Evolutionary conservation across 2,329 filamentous ascomycete species (phyloP).

Genomic region (Aulographum hederae): DNA sequence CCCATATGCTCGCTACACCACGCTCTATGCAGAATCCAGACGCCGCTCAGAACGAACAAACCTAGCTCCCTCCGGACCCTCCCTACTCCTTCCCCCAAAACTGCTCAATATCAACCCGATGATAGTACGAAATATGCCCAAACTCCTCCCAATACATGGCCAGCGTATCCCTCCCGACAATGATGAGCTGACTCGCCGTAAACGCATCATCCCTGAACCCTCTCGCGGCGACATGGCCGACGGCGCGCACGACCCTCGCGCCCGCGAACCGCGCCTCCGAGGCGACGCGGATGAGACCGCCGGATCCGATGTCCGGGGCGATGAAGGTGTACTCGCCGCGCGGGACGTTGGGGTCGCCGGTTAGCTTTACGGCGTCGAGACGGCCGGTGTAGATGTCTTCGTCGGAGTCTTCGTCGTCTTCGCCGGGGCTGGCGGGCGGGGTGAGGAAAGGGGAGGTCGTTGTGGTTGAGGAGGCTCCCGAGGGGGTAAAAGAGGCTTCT

Average conservation of each 20-base stretch:
- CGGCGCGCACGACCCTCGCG: constrained; percentile 52
- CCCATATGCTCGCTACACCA: no score
- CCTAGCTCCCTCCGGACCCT: no score
- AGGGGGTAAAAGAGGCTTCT: no score
- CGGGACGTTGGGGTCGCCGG: constrained; percentile 78
- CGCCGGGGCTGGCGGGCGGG: not conserved
- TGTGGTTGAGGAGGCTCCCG: no score
- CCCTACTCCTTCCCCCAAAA: constrained; percentile 8
- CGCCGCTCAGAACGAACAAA: no score
- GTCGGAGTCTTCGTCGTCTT: constrained; percentile 5
- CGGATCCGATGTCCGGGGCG: constrained; percentile 54
- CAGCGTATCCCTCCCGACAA: constrained; percentile 58
- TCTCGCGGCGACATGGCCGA: constrained; percentile 58
- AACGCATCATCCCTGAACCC: constrained; percentile 57
- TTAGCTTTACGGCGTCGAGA: constrained; percentile 75
- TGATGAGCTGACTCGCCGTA: constrained; percentile 56
- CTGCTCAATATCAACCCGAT: constrained; percentile 26
- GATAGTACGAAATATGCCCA: constrained; percentile 29
- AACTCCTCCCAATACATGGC: constrained; percentile 64
- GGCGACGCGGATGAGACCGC: constrained; percentile 44
- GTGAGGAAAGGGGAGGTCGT: not conserved
- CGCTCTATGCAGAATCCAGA: no score
- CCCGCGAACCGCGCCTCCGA: constrained; percentile 54
- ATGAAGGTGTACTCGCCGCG: constrained; percentile 71
- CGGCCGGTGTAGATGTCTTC: constrained; percentile 39